Evolutionary conservation across 345 rosid genomes (phyloP), one percentile per base, ranked within the genome.

Genomic region (Mangifera indica): DNA sequence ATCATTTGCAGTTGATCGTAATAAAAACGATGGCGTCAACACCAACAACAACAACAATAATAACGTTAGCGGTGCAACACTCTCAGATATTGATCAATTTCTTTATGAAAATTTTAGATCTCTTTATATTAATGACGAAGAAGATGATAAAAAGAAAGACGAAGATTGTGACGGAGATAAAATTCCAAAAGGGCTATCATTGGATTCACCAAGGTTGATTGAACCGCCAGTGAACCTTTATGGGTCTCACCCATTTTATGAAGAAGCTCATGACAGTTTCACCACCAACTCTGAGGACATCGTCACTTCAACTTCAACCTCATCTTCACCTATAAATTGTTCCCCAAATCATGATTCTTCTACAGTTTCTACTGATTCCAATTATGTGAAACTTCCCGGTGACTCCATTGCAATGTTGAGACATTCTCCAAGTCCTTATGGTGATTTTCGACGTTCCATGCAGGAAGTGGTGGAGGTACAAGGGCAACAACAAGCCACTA

Each of bases 41-140:
- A 56, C 24, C 40, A 48, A 73, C 3, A 65, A 70, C 53, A 80
- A 42, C n/a, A n/a, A n/a, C n/a, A n/a, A n/a, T n/a, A n/a, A n/a
- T n/a, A n/a, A n/a, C n/a, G n/a, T n/a, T n/a, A n/a, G n/a, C 3
- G 87, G 89, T 0, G 97, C 97, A 2, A 90, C 97, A 3, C 88
- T 92, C 54, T 83, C 87, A 0, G 98, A 94, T 46, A 73, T 94
- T 12, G 98, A 94, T 72, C 88, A 84, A 17, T 94, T 94, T 77
- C 89, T 92, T 40, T 83, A 79, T 18, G 97, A 92, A 79, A 94
- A 94, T 77, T 92, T 94, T 78, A 87, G 71, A 62, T 90, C 98
- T n/a, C 87, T 94, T 49, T 94, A 86, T 70, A 63, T 89, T 55
- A 64, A 71, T 3, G 91, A 88, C 11, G 86, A 78, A 0, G 76